Conservation (phyloP, 2,329 filamentous ascomycete species). For the Knufia petricola region DNA sequence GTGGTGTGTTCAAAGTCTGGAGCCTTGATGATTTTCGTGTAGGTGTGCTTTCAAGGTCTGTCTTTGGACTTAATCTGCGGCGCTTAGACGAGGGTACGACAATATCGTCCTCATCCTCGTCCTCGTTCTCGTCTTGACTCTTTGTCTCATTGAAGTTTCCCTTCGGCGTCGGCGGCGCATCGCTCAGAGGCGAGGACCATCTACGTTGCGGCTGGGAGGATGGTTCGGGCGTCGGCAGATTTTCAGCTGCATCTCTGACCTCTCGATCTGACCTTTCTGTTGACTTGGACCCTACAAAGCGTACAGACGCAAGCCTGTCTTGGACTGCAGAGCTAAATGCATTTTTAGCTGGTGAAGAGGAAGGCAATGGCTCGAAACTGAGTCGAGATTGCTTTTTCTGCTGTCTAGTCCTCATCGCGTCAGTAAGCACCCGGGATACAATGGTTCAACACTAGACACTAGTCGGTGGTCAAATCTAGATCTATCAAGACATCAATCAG, state of each 20-base stretch:
- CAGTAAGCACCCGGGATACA: no score
- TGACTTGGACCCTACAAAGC: conserved; percentile 22
- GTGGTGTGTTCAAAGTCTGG: conserved; percentile 1
- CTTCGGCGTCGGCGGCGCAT: not conserved
- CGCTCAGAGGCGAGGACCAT: not conserved
- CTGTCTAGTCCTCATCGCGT: conserved; percentile 7
- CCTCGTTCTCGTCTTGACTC: not conserved
- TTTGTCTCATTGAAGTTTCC: not conserved
- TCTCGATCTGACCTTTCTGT: conserved; percentile 6
- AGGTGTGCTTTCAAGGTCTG: not conserved
- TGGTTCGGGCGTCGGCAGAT: conserved; percentile 17
- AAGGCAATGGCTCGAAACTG: conserved; percentile 31
- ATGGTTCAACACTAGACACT: no score
- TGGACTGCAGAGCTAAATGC: conserved; percentile 19
- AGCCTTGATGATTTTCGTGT: conserved; percentile 11
- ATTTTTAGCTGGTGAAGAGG: conserved; percentile 23
- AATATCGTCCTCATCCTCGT: conserved; percentile 18
- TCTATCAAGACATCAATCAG: not conserved
- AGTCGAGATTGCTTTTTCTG: conserved; percentile 32
- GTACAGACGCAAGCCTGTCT: conserved; percentile 27
- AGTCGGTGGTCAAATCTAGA: no score
- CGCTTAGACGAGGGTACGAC: conserved; percentile 17
- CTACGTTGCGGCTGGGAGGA: conserved; percentile 15
- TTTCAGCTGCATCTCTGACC: conserved; percentile 1
- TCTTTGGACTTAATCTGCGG: conserved; percentile 7